Evolutionary conservation across 192 early-diverging fungal genomes (phyloP), one percentile per base, ranked within the genome.

Genomic region (Geranomyces variabilis): DNA sequence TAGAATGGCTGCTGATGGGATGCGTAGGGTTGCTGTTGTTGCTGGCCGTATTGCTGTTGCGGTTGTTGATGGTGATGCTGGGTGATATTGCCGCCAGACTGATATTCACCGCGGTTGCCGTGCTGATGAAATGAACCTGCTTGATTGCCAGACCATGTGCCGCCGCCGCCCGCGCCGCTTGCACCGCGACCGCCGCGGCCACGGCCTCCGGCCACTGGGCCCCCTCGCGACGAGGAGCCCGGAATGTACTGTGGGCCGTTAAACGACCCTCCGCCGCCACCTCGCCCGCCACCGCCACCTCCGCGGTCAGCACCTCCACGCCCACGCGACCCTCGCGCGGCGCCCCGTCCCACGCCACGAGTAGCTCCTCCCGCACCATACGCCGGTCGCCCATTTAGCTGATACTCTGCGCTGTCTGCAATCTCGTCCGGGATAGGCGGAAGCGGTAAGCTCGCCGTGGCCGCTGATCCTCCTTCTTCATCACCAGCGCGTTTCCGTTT

Each of bases 231-330:
- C 24, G 66, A n/a, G n/a, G n/a, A n/a, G 36, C 36, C 36, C 66
- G 34, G 4, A 68, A 5, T 26, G 24, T n/a, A 9, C 24, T 36
- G 7, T 7, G n/a, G 10, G 7, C 5, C 36, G 10, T 41, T 10
- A 41, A 41, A 10, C 36, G 36, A 41, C 55, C 55, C 49, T 29
- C 30, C 13, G 8, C 66, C 66, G 21, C 66, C 28, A 26, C 66
- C 29, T 5, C 34, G 61, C 3, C 31, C 22, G 8, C 61, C 71
- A 13, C 53, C 63, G 0, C 71, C 22, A 56, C 51, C 64, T 12
- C 63, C 63, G 13, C 71, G 43, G 49, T 72, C 43, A 19, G n/a
- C 24, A 26, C 48, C 61, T 63, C 70, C 70, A 9, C 67, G 24
- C 45, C 65, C 65, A 19, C 65, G 44, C 15, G 55, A 55, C 5